Base-by-base conservation (phyloP, 129 eudicot species). In the Chrysanthemum seticuspe region DNA sequence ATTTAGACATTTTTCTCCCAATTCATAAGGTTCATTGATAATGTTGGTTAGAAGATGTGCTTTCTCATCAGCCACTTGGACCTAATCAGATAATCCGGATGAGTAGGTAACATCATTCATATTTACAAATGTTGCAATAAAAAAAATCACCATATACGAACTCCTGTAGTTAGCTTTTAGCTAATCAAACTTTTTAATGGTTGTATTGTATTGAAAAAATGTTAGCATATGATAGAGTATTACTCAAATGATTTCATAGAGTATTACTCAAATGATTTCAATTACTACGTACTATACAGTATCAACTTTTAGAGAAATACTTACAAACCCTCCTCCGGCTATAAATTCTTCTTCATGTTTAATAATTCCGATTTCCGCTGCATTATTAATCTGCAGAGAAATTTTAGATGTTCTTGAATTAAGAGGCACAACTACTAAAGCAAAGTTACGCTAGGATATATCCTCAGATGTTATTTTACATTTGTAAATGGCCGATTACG, bases 271-370 rank as follows among this genome's bases (percentile, higher is more conserved):
- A 34, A 34, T 34, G 44, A 34, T 34, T 34, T 34, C 44, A n/a
- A n/a, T n/a, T n/a, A n/a, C n/a, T n/a, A n/a, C n/a, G n/a, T 4
- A 4, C 44, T 36, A 36, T 36, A 36, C 44, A 36, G 44, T 36
- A 36, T 36, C 44, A 36, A 36, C 44, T 36, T 36, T 3, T 1
- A 51, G 15, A 52, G 1, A 52, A 52, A 5, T 52, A 52, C 57
- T 52, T 70, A 70, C 34, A 29, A 70, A n/a, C 10, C 63, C 74
- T 31, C 72, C 72, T 25, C 74, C 74, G 2, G 23, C 52, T 70
- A 25, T 70, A 51, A 70, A 70, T 70, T 70, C 34, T 51, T 70
- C 74, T 29, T 54, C 72, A 12, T 21, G 74, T 70, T 52, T 70
- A 2, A 53, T 31, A n/a, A 69, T 2, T 50, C 74, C 63, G 5